Evolutionary conservation across 352 stramenopile genomes (phyloP).

Genomic region (Globisporangium nunn): DNA sequence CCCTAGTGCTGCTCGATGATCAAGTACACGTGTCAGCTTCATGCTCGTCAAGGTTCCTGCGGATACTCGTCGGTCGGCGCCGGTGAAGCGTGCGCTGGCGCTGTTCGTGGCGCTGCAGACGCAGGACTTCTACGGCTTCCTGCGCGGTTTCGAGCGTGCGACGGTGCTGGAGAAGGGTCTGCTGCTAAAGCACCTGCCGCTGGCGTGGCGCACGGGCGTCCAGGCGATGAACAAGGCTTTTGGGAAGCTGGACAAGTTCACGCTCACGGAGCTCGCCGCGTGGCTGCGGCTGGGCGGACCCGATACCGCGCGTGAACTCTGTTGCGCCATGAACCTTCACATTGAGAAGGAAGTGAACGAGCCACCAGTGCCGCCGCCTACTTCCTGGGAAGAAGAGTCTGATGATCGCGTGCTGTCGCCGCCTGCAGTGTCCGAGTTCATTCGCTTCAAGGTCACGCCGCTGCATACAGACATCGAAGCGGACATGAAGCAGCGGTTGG

Average conservation of each 20-base stretch:
- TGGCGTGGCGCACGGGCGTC: slow-evolving; percentile 28
- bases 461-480: slow-evolving; percentile 20
- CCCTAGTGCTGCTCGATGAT: no score
- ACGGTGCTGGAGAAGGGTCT: slow-evolving; percentile 31
- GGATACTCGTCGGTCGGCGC: slow-evolving; percentile 8
- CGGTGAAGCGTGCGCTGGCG: slow-evolving; percentile 28
- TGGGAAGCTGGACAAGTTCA: slow-evolving; percentile 51
- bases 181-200: slow-evolving; percentile 29
- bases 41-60: slow-evolving; percentile 28
- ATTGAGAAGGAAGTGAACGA: slow-evolving; percentile 10
- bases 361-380: neutral
- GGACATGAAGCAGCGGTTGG: slow-evolving; percentile 9
- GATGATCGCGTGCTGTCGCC: neutral
- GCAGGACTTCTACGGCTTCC: slow-evolving; percentile 32
- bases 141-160: slow-evolving; percentile 17
- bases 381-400: slow-evolving; percentile 8
- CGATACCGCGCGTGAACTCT: slow-evolving; percentile 24
- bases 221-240: slow-evolving; percentile 55
- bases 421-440: slow-evolving; percentile 7
- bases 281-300: slow-evolving; percentile 20
- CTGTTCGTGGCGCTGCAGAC: slow-evolving; percentile 53
- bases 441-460: slow-evolving; percentile 29
- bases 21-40: slow-evolving; percentile 4
- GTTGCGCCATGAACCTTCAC: slow-evolving; percentile 39
- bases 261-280: slow-evolving; percentile 27